A percentile compares a stretch with the other conserved stretches of the same genome.
phyloP scores from a whole-genome alignment of 768 basidiomycete genomes.

The Kwoniella pini region DNA sequence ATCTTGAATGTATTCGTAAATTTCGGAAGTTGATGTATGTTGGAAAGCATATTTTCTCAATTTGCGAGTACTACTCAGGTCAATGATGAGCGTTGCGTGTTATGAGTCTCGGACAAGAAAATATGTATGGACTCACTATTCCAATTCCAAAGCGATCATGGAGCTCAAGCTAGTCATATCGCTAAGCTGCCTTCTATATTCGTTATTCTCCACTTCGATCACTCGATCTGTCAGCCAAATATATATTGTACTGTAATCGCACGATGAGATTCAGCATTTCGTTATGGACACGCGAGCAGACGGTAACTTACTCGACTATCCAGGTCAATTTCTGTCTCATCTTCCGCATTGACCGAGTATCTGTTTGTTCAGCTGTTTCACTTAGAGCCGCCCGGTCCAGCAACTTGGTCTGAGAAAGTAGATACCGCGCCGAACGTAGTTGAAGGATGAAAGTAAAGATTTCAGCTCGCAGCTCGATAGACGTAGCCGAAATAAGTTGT shows the following conservation, averaged over 20 bases:
- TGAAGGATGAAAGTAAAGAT: slow-evolving; percentile 45
- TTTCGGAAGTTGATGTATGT: slow-evolving; percentile 21
- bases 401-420: slow-evolving; percentile 11
- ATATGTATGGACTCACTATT: slow-evolving; percentile 32
- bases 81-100: not conserved
- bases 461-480: slow-evolving; percentile 37
- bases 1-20: slow-evolving; percentile 23
- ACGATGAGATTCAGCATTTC: not conserved
- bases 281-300: too few relatives aligned
- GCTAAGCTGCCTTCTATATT: slow-evolving; percentile 21
- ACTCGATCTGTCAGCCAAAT: slow-evolving; percentile 32
- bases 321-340: slow-evolving; percentile 23
- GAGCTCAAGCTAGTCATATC: slow-evolving; percentile 25
- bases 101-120: not conserved
- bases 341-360: slow-evolving; percentile 5
- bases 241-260: slow-evolving; percentile 20
- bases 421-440: slow-evolving; percentile 27
- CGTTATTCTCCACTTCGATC: slow-evolving; percentile 21
- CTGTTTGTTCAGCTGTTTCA: not conserved
- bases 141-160: slow-evolving; percentile 38
- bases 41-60: slow-evolving; percentile 30
- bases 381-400: slow-evolving; percentile 2
- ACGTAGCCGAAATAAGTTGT: slow-evolving; percentile 40
- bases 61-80: slow-evolving; percentile 16
- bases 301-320: slow-evolving; percentile 30